Evolutionary conservation across 2,329 filamentous ascomycete genomes (phyloP), one percentile per base, ranked within the genome.

Genomic region (Trichoderma polysporum): DNA sequence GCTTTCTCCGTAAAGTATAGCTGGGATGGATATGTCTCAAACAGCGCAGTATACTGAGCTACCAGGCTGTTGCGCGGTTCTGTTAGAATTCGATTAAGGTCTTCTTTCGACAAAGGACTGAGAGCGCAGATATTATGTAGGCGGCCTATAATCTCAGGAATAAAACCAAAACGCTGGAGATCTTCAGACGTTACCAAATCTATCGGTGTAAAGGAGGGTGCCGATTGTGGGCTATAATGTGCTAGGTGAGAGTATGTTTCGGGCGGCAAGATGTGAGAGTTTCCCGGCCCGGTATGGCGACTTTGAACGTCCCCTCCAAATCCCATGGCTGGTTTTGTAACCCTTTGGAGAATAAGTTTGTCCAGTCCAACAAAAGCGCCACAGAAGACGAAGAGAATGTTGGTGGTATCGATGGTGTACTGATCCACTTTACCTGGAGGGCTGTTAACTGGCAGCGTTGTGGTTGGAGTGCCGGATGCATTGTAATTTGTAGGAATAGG

Each of bases 301-400:
- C 81, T 80, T 15, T 91, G 88, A 19, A 98, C 86, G 25, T 91
- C 89, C 4, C 94, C 93, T 5, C 94, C 94, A 73, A 99, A 99
- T 0, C 95, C 95, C 71, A 99, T 94, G 3, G 92, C 91, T 0
- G 87, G 86, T 74, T 91, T 93, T 13, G 93, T 90, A 52, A 98
- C 90, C n/a, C 95, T 89, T 67, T 93, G 91, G 68, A 97, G 83
- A 57, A 99, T 87, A 37, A 91, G 86, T 76, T 96, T 97, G 74
- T 97, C 92, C 1, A 98, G 83, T 2, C 94, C 94, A 39, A 96
- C 91, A 76, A 99, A 99, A 19, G 95, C 95, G 19, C 95, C 95
- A 13, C 94, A 96, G 77, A 95, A 97, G 49, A 99, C 93, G 79
- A 99, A 99, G 31, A 99, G 86, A 68, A 99, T 98, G 73, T 98